Conservation (phyloP, 192 early-diverging fungal species). For the Chytriomyces sp. region DNA sequence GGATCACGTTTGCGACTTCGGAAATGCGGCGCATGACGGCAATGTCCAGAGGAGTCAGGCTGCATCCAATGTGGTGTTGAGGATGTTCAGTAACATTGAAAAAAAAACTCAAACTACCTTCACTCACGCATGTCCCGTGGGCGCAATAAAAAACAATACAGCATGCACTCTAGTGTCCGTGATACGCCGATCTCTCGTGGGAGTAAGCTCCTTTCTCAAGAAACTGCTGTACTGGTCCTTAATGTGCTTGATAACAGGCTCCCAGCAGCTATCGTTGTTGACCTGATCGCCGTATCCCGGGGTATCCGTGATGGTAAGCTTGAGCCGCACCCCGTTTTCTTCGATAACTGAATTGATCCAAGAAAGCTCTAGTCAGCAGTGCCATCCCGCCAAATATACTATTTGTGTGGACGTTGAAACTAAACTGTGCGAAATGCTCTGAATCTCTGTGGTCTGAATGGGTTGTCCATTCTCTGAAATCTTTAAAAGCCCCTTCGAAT, state of each 20-base stretch:
- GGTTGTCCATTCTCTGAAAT: constrained; percentile 70
- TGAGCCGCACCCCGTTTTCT: constrained; percentile 92
- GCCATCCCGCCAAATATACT: not conserved
- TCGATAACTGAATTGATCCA: constrained; percentile 69
- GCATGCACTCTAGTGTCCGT: constrained; percentile 94
- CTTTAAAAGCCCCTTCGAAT: constrained; percentile 84
- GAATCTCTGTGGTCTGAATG: constrained; percentile 95
- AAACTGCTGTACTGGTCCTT: constrained; percentile 97
- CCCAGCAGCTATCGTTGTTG: constrained; percentile 99
- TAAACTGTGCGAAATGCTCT: constrained; percentile 83
- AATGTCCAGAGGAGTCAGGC: constrained; percentile 88
- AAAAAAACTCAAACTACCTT: not conserved
- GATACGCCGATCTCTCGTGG: constrained; percentile 83
- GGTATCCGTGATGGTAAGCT: constrained; percentile 96
- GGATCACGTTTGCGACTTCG: constrained; percentile 96
- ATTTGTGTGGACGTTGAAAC: not conserved
- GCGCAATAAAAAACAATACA: constrained; percentile 95
- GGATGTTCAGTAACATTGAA: not conserved
- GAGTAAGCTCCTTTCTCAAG: constrained; percentile 83
- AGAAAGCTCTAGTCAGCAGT: not conserved
- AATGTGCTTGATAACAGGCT: constrained; percentile 98
- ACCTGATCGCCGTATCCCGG: constrained; percentile 98
- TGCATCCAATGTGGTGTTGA: constrained; percentile 29
- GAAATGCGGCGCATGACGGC: constrained; percentile 94
- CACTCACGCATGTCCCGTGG: constrained; percentile 86